Percentiles rank a stretch among this genome's conserved stretches.
These are phyloP conservation scores for Blastobotrys arbuscula DNA, from an alignment of 1,139 yeast species.

Conservation along the genomic window DNA sequence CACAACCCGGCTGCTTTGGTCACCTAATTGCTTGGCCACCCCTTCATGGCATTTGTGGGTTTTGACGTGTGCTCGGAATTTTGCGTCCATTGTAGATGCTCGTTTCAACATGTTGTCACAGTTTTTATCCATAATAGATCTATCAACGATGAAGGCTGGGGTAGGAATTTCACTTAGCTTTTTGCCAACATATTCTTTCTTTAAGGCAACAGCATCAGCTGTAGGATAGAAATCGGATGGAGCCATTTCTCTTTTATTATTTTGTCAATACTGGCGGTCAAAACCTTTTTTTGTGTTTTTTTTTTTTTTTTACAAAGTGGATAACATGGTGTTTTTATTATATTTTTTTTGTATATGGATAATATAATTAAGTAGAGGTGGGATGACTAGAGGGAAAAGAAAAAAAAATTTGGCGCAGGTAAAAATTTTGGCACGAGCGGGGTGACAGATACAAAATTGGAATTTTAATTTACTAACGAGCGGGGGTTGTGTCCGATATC, in stretches of 20 bases:
- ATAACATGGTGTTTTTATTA: no score
- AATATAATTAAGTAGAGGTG: no score
- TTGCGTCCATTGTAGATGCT: constrained; percentile 47
- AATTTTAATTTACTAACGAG: no score
- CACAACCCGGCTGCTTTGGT: constrained; percentile 44
- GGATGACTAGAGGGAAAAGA: no score
- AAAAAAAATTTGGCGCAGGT: no score
- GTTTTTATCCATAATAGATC: constrained; percentile 21
- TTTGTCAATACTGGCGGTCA: no score
- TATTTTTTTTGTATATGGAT: no score
- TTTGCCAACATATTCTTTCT: constrained; percentile 30
- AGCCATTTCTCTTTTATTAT: constrained; percentile 7
- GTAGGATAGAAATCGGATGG: constrained; percentile 20
- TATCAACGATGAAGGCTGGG: constrained; percentile 35
- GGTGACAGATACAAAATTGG: no score
- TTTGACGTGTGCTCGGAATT: constrained; percentile 65
- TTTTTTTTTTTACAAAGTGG: no score
- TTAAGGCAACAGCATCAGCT: constrained; percentile 23
- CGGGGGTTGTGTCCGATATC: no score
- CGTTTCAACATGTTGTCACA: constrained; percentile 26
- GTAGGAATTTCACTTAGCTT: constrained; percentile 33
- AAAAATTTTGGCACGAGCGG: no score
- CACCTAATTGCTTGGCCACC: constrained; percentile 40
- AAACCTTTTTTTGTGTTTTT: no score
- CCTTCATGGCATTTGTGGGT: constrained; percentile 62